Conservation (phyloP, 495 filamentous ascomycete species). For the Xylaria flabelliformis region DNA sequence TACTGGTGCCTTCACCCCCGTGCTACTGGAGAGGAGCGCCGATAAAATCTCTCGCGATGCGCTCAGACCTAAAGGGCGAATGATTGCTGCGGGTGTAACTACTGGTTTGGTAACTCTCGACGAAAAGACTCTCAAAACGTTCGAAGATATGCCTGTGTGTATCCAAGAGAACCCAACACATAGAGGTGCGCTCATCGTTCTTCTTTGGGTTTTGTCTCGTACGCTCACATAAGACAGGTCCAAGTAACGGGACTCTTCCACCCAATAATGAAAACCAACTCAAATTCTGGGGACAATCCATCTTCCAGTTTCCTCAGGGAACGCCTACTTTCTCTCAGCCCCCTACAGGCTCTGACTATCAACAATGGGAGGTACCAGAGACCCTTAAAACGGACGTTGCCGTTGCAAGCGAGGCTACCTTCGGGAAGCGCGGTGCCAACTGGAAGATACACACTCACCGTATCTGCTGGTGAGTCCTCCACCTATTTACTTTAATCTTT, state of each 20-base stretch:
- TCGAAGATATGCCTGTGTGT: conserved; percentile 45
- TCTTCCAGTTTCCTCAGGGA: conserved; percentile 59
- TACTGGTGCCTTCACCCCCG: conserved; percentile 66
- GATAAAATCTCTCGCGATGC: conserved; percentile 45
- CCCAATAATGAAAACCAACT: conserved; percentile 49
- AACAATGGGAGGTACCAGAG: conserved; percentile 58
- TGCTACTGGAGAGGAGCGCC: conserved; percentile 61
- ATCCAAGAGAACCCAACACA: conserved; percentile 41
- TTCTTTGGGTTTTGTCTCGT: neutral
- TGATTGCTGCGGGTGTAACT: conserved; percentile 62
- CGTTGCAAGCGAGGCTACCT: conserved; percentile 36
- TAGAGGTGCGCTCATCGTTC: conserved; percentile 25
- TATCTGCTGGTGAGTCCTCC: conserved; percentile 44
- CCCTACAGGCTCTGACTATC: conserved; percentile 47
- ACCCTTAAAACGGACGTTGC: conserved; percentile 38
- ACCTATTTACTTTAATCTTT: neutral
- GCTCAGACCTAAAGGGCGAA: conserved; percentile 58
- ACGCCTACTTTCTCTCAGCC: conserved; percentile 57
- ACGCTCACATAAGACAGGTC: conserved; percentile 25
- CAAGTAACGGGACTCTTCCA: conserved; percentile 44
- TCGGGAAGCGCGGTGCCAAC: conserved; percentile 30
- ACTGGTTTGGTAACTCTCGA: conserved; percentile 51
- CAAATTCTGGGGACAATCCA: conserved; percentile 60
- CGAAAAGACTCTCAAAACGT: conserved; percentile 35
- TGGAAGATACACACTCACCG: conserved; percentile 39